phyloP scores from a whole-genome alignment of 2,329 filamentous ascomycete genomes.

The Aspergillus persii region DNA sequence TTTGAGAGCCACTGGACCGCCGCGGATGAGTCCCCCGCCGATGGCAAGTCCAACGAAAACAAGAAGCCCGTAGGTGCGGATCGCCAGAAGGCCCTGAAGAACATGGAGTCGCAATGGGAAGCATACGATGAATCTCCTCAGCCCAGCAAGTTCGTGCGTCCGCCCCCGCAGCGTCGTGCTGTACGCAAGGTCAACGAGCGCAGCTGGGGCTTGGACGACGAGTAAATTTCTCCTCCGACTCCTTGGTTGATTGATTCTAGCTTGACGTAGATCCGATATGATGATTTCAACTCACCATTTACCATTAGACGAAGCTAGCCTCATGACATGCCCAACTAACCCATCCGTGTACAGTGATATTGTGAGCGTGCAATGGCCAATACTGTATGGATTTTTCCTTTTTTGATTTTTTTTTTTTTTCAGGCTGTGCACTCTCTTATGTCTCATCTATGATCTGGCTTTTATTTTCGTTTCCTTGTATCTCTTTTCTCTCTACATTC shows the following conservation, averaged over 20 bases:
- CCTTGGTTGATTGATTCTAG: background rate
- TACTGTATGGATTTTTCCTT: constrained; percentile 11
- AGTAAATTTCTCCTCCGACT: constrained; percentile 20
- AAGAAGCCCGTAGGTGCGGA: constrained; percentile 54
- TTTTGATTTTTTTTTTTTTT: background rate
- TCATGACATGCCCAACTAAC: background rate
- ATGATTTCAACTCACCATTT: background rate
- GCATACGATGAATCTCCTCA: constrained; percentile 39
- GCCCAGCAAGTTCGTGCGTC: constrained; percentile 25
- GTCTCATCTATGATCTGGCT: background rate
- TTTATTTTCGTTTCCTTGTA: constrained; percentile 2
- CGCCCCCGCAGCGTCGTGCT: constrained; percentile 24
- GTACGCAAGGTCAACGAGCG: constrained; percentile 32
- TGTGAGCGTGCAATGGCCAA: constrained; percentile 4
- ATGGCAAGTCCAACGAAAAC: constrained; percentile 40
- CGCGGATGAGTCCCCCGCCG: constrained; percentile 52
- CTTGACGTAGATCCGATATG: background rate
- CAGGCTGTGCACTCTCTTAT: constrained; percentile 3
- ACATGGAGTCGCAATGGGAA: constrained; percentile 64
- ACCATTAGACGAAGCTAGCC: background rate
- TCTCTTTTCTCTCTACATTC: background rate
- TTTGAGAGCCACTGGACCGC: constrained; percentile 77
- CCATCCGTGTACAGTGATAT: constrained; percentile 7
- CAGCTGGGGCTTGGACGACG: constrained; percentile 45
- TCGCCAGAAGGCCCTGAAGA: constrained; percentile 68